phyloP scores from a whole-genome alignment of 768 basidiomycete species.

The Panaeolus papilionaceus region DNA sequence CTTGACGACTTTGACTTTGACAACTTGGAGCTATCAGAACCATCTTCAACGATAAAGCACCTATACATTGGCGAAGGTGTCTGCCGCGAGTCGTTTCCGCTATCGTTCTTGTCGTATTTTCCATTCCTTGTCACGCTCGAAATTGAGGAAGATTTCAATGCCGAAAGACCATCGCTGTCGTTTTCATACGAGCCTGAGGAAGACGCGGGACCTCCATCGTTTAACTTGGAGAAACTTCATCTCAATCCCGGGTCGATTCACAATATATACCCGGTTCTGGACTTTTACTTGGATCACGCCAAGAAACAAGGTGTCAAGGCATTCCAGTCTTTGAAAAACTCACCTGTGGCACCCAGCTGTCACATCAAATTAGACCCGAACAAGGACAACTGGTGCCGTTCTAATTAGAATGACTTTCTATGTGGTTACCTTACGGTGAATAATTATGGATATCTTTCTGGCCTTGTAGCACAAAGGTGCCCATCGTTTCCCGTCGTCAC shows the following conservation, averaged over 20 bases:
- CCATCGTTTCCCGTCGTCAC: too few species aligned
- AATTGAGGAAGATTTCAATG: conserved; percentile 1
- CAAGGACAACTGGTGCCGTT: too few species aligned
- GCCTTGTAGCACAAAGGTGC: too few species aligned
- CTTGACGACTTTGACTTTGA: background rate
- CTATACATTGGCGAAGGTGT: background rate
- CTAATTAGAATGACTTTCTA: too few species aligned
- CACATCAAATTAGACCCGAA: too few species aligned
- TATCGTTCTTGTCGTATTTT: background rate
- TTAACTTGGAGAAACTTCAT: background rate
- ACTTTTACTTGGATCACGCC: background rate
- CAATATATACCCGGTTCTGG: background rate
- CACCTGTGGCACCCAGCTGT: too few species aligned
- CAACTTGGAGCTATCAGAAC: background rate
- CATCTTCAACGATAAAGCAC: background rate
- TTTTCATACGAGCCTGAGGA: background rate
- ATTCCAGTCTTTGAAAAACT: background rate
- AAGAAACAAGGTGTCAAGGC: background rate
- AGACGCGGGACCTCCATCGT: background rate
- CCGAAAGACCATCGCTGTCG: background rate
- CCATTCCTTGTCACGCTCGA: background rate
- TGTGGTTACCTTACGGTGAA: too few species aligned
- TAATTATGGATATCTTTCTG: too few species aligned
- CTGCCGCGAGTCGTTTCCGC: background rate
- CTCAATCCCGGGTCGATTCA: background rate